phyloP scores from a whole-genome alignment of 345 rosid species.

The Eucalyptus fibrosa region DNA sequence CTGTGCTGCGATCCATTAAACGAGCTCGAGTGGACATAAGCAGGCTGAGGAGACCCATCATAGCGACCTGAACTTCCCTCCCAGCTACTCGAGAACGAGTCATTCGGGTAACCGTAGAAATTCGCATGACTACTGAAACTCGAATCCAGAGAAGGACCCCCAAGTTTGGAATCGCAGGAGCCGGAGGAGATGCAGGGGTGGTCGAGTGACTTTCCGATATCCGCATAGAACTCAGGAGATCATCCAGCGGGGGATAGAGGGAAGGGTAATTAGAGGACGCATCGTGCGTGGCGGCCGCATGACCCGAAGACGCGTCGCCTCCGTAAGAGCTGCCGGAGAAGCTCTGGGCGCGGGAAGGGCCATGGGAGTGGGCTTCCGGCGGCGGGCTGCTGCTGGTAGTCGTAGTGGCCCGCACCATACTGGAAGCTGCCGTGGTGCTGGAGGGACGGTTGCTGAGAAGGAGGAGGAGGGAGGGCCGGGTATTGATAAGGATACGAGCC shows the following conservation, averaged over 20 bases:
- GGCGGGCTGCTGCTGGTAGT: slow-evolving; percentile 21
- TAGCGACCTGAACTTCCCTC: slow-evolving; percentile 26
- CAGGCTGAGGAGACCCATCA: slow-evolving; percentile 20
- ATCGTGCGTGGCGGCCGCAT: background rate
- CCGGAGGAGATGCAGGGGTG: slow-evolving; percentile 30
- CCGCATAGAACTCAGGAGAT: slow-evolving; percentile 27
- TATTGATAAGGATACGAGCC: slow-evolving; percentile 21
- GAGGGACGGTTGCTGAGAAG: slow-evolving; percentile 15
- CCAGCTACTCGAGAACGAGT: slow-evolving; percentile 35
- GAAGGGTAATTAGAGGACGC: slow-evolving; percentile 14
- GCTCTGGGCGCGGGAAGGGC: slow-evolving; percentile 16
- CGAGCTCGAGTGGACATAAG: slow-evolving; percentile 12
- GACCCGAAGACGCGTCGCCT: background rate
- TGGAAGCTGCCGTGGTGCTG: slow-evolving; percentile 37
- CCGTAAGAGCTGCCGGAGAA: background rate
- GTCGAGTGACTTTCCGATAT: slow-evolving; percentile 22
- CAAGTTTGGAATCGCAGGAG: slow-evolving; percentile 25
- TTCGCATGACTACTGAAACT: slow-evolving; percentile 15
- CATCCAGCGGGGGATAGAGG: slow-evolving; percentile 66
- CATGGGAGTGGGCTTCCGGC: slow-evolving; percentile 26
- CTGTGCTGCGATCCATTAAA: slow-evolving; percentile 22
- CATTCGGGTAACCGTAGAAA: slow-evolving; percentile 52
- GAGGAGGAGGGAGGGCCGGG: slow-evolving; percentile 4
- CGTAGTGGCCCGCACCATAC: slow-evolving; percentile 21
- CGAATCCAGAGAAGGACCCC: slow-evolving; percentile 5